These are phyloP conservation scores for Conticribra weissflogii DNA, from an alignment of 108 stramenopile genomes.

Conservation along the genomic window DNA sequence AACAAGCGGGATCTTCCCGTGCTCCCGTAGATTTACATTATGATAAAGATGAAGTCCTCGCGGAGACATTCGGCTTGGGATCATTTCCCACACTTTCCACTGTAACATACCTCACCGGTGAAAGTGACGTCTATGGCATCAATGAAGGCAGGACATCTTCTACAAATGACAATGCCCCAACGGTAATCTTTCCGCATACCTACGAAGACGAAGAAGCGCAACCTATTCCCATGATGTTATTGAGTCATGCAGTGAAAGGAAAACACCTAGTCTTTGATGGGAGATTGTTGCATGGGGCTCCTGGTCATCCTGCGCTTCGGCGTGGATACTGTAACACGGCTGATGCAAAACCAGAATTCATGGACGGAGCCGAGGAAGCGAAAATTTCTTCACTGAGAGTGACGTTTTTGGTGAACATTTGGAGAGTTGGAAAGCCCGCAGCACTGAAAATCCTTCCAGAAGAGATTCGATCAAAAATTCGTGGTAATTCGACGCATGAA, in stretches of 20 bases:
- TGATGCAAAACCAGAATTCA: not conserved
- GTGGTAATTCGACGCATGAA: conserved; percentile 9
- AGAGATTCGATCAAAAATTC: conserved; percentile 37
- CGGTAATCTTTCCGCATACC: conserved; percentile 72
- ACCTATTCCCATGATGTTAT: conserved; percentile 54
- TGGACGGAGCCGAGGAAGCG: not conserved
- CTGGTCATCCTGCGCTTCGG: conserved; percentile 57
- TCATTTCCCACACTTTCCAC: conserved; percentile 84
- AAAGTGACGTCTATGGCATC: not conserved
- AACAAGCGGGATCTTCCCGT: conserved; percentile 28
- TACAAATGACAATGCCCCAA: conserved; percentile 47
- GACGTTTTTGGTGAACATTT: conserved; percentile 92
- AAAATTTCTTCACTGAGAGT: conserved; percentile 54
- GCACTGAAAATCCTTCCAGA: conserved; percentile 59
- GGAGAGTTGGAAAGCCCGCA: conserved; percentile 66
- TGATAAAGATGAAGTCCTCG: conserved; percentile 89
- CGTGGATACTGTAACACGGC: not conserved
- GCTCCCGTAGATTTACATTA: conserved; percentile 85
- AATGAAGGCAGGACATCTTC: not conserved
- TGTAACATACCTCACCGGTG: conserved; percentile 81
- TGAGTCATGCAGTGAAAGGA: conserved; percentile 70
- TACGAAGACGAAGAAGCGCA: conserved; percentile 69
- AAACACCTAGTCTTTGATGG: conserved; percentile 93
- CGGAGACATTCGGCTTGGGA: conserved; percentile 82
- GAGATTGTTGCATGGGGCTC: conserved; percentile 87